Evolutionary conservation across 768 basidiomycete species (phyloP).

Genomic region (Lyophyllum atratum): DNA sequence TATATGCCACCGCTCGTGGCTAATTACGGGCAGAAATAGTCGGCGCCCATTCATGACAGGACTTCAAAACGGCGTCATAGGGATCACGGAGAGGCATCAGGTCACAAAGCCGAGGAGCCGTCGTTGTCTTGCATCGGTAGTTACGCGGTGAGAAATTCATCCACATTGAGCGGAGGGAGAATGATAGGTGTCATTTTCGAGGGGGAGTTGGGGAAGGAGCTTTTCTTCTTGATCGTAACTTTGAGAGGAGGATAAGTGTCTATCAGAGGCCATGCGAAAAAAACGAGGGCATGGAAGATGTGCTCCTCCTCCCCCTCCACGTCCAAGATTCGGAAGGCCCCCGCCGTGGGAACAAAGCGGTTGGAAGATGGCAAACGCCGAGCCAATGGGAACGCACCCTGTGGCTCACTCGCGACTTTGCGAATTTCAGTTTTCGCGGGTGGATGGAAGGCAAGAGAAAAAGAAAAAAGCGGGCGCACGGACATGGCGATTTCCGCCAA

Average conservation of each 20-base stretch:
- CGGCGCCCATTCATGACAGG: background rate
- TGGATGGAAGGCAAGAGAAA: conserved; percentile 6
- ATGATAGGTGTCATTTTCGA: background rate
- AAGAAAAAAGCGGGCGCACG: conserved; percentile 21
- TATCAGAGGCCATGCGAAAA: background rate
- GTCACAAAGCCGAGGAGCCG: background rate
- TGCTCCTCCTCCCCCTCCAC: background rate
- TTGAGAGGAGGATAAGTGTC: background rate
- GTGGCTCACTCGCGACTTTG: conserved; percentile 24
- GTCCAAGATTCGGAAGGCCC: background rate
- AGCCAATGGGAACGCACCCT: conserved; percentile 32
- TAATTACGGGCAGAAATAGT: no score
- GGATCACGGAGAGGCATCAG: background rate
- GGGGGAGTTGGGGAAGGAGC: background rate
- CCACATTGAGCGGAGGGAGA: background rate
- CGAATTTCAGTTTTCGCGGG: conserved; percentile 6
- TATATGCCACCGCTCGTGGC: no score
- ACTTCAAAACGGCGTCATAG: background rate
- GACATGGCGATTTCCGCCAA: conserved; percentile 27
- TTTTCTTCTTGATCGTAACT: background rate
- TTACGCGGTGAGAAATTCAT: background rate
- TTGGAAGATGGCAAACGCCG: conserved; percentile 43
- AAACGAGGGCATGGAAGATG: background rate
- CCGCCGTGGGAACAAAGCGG: conserved; percentile 2
- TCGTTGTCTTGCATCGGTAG: background rate